Evolutionary conservation across 2,329 filamentous ascomycete species (phyloP), one percentile per base, ranked within the genome.

Genomic region (Neurospora sp.): DNA sequence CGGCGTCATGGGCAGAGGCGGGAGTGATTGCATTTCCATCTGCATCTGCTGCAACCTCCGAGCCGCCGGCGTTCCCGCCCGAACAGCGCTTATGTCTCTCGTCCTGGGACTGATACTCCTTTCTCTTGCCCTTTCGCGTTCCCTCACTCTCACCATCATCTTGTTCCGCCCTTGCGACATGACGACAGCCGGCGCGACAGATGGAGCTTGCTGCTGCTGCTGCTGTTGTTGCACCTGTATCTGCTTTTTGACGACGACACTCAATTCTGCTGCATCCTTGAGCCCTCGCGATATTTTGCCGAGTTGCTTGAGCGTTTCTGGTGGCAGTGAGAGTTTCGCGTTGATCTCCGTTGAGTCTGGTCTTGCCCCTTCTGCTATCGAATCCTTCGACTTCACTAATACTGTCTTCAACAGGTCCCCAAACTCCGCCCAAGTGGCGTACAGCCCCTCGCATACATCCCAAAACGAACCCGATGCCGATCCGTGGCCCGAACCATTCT

Each of bases 271-370:
- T n/a, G 91, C 92, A 76, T 96, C 92, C 78, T 93, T 93, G 76
- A 95, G 90, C 69, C 88, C 89, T 74, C 89, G 89, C 76, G 97
- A 93, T 42, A 97, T 87, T 4, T 92, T 92, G 71, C 91, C 88
- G 74, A 97, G 86, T 67, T 91, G 86, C 39, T 87, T 82, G 76
- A 91, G 89, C 46, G 93, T 90, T 72, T 96, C 91, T 17, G 85
- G 82, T 1, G 86, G 84, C 3, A 89, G 78, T 33, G 84, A 81
- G 33, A 86, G 52, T 62, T 33, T 9, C 6, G 23, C 1, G 23
- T 58, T 58, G 7, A 17, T 13, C 52, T 62, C 52, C 9, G 3
- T 17, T 15, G 52, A 33, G 13, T 62, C 28, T 33, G 28, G 0
- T 9, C 8, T 62, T 17, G 15, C 4, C 7, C 52, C 19, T 23